Base-by-base conservation (phyloP, 2,329 filamentous ascomycete species). In the Pyricularia grisea region DNA sequence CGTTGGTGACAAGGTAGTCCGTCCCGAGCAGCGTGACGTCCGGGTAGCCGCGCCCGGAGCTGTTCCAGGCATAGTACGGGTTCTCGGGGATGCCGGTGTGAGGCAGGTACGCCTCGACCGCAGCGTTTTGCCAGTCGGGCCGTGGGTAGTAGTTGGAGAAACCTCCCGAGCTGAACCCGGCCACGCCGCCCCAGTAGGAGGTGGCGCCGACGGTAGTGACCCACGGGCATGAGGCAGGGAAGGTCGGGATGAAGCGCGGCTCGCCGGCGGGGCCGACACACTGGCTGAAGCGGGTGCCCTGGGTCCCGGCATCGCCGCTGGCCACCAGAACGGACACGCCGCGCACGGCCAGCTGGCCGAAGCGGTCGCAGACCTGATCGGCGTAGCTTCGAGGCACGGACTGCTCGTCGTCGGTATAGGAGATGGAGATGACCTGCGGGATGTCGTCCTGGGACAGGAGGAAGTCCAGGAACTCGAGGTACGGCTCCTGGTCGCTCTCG, bases 371-470 rank as follows among this genome's bases (percentile, higher is more conserved):
- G 14, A 80, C 76, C 12, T 78, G 77, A 14, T 73, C 81, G 9
- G 87, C 84, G 74, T 91, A 91, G 3, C 81, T 78, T 27, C 78
- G 77, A 0, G 88, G 88, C 0, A 92, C 80, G 3, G 82, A 84
- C 75, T 89, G 88, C 2, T 92, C 90, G 65, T 88, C 83, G 72
- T 91, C 88, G 30, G 88, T 89, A 74, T 92, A 92, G 0, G 89
- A 92, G n/a, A 88, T 90, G 60, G 84, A 85, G 61, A 92, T 81
- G 23, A 91, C 85, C 3, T 85, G 83, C 0, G 90, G 90, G 0
- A 92, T 79, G 3, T 80, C 75, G 70, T 87, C 82, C 1, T 81
- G 76, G 25, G 79, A 75, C 3, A 90, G 79, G 11, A 92, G 80
- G 75, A 88, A 85, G 69, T 84, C 82, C 6, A 89, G 82, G 76